Evolutionary conservation across 2,329 filamentous ascomycete genomes (phyloP), one percentile per base, ranked within the genome.

Genomic region (Karstenula rhodostoma): DNA sequence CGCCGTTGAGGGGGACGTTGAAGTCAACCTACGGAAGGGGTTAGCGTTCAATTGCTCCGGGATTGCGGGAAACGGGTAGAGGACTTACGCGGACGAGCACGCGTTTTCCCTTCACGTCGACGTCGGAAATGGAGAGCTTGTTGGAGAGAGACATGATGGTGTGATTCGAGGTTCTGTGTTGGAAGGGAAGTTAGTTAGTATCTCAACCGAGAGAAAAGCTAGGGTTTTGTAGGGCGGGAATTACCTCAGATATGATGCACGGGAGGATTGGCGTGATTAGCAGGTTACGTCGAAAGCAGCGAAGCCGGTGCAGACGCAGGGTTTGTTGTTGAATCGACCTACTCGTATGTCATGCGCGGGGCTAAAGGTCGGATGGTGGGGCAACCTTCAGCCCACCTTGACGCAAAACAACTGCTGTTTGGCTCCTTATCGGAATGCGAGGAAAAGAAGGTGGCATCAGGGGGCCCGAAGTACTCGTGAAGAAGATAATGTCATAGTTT

Each of bases 61-160:
- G 23, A 27, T 25, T 23, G 50, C 25, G 56, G 59, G 75, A 67
- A 72, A 74, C 65, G 62, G 59, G 61, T 15, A 47, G 2, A 19
- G 25, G 63, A 84, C 91, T 81, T 87, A 96, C 95, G 77, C 95
- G 91, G 80, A 99, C 97, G 75, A 99, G 87, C 81, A 98, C 95
- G 75, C 94, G 89, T 89, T 99, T 99, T 88, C 87, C 94, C 89
- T 97, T 96, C 82, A 99, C 87, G 83, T 99, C 94, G 76, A 96
- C 90, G 78, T 99, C 94, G 70, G 89, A 92, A 82, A 99, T 97
- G 72, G 93, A 92, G 75, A 99, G 92, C 88, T 99, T 99, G 88
- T 89, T 97, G 75, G 94, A 92, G 79, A 99, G 92, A 89, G 95
- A 98, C 95, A 99, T 99, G 56, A 22, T 67, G 61, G 27, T 43